Percentiles rank a stretch among this genome's conserved stretches.
Evolutionary conservation across 169 alveolate species (phyloP).

Genomic region (Eimeria acervulina): DNA sequence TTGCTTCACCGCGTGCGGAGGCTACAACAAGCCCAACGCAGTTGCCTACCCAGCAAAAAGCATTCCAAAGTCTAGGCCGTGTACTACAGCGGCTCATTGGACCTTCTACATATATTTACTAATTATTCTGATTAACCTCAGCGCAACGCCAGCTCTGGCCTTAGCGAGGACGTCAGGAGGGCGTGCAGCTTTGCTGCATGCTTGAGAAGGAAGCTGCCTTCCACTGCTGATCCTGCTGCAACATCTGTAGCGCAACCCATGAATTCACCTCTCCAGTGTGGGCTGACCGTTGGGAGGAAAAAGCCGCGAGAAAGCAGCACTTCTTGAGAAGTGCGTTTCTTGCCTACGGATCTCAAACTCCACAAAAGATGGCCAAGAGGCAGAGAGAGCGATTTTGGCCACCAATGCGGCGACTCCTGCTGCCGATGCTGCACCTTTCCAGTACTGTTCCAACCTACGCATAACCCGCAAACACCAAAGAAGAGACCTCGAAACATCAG

Average conservation of each 20-base stretch:
- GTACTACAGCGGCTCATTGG: background rate
- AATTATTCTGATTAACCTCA: background rate
- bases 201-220: slow-evolving; percentile 2
- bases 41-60: background rate
- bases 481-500: background rate
- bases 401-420: background rate
- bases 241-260: background rate
- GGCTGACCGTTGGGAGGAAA: slow-evolving; percentile 37
- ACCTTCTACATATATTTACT: background rate
- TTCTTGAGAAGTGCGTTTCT: background rate
- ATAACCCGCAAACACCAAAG: background rate
- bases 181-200: slow-evolving; percentile 66
- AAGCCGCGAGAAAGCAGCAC: background rate
- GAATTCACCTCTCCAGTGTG: slow-evolving; percentile 40
- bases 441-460: background rate
- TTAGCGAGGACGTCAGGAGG: background rate
- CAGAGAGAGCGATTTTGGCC: background rate
- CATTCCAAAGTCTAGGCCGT: background rate
- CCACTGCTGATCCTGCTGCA: background rate
- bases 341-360: slow-evolving; percentile 1
- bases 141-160: slow-evolving; percentile 54
- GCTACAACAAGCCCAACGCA: background rate
- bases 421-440: slow-evolving; percentile 45
- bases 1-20: background rate
- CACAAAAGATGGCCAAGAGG: background rate